These are phyloP conservation scores for Monosporascus sp. DNA, from an alignment of 2,329 filamentous ascomycete species.

Conservation along the genomic window DNA sequence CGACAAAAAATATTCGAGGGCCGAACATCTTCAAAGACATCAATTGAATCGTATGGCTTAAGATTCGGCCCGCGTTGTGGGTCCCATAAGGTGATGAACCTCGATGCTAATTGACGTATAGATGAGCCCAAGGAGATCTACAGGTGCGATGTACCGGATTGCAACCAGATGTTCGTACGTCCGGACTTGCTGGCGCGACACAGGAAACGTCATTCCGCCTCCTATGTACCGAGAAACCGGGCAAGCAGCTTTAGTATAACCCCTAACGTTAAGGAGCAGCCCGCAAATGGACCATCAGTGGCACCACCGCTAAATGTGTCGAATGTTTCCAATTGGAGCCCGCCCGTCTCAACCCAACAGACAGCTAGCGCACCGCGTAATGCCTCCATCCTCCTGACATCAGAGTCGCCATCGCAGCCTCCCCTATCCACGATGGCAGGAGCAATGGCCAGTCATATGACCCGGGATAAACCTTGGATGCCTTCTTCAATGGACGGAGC, in stretches of 20 bases:
- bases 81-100: not conserved
- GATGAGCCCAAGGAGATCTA: conserved; percentile 79
- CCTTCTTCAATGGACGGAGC: conserved; percentile 30
- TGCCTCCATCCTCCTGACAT: conserved; percentile 40
- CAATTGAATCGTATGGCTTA: conserved; percentile 69
- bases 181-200: conserved; percentile 70
- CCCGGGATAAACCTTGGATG: conserved; percentile 23
- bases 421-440: conserved; percentile 20
- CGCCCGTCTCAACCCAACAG: conserved; percentile 19
- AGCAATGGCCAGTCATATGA: conserved; percentile 17
- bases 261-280: conserved; percentile 16
- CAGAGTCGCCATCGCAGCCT: conserved; percentile 31
- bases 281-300: not conserved
- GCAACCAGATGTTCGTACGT: conserved; percentile 72
- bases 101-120: conserved; percentile 27
- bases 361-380: conserved; percentile 37
- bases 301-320: conserved; percentile 8
- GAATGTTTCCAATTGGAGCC: conserved; percentile 2
- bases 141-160: conserved; percentile 69
- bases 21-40: conserved; percentile 77
- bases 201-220: conserved; percentile 58
- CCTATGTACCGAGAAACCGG: conserved; percentile 46
- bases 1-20: conserved; percentile 74
- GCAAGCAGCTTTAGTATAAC: conserved; percentile 42
- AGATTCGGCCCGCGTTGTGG: conserved; percentile 8